Base-by-base conservation (phyloP, 208 protist species). In the Blastocrithidia nonstop region DNA sequence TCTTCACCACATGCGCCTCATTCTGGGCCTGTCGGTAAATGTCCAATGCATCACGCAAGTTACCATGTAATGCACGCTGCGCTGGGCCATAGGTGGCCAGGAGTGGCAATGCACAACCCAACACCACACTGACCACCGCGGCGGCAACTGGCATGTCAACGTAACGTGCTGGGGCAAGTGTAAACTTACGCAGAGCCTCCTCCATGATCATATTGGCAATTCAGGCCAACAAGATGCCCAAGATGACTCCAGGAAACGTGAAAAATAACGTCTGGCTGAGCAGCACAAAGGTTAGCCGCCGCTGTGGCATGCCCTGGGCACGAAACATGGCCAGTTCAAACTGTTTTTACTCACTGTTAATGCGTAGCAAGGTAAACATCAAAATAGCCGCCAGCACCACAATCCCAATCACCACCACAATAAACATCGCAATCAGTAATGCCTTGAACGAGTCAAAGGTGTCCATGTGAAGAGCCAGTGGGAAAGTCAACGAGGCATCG, bases 291-390 rank as follows among this genome's bases (percentile, higher is more conserved):
- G 93, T 67, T n/a, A 98, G 51, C 4, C 68, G 65, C 4, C 39
- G 40, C 31, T 81, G 67, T 19, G 48, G 39, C 67, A 98, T 82
- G 36, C 95, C 95, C 31, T 96, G 67, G 5, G 94, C 84, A 26
- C 95, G 62, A 3, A 98, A 58, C 91, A 98, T 97, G 44, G 94
- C 94, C 47, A 97, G 83, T 55, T 98, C 95, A 60, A 93, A 98
- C 37, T 93, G 96, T 25, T 95, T 95, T 48, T 96, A 87, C 40
- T 97, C 89, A 0, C 91, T 81, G 56, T 97, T 88, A 27, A 77
- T 74, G 7, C 94, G 57, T 0, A 98, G 57, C 4, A 98, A 53
- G 17, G 83, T 74, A 53, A 91, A 96, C 23, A 98, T 78, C 23
- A 98, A 71, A 4, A 96, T 50, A 11, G 48, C 46, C 23, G 86